Percentiles rank a stretch among this genome's conserved stretches.
Conservation (phyloP, 257 asterid genomes). For the Solanum appendiculatum region DNA sequence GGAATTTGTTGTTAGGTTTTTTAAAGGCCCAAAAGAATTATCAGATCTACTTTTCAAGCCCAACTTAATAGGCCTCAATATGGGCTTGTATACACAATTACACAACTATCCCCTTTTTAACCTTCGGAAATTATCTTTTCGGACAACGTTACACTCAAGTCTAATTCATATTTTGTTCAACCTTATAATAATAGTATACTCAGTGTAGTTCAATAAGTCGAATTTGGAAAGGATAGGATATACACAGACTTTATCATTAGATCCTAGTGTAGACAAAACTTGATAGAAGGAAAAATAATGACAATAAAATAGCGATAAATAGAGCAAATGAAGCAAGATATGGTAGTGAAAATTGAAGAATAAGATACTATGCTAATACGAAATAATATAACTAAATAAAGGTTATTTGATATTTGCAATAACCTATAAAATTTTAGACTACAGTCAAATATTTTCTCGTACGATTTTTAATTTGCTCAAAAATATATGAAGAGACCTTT, state of each 20-base stretch:
- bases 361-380: too few species aligned
- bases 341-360: too few species aligned
- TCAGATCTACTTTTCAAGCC: background rate
- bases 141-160: background rate
- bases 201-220: background rate
- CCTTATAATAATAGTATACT: background rate
- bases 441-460: background rate
- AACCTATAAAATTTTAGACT: background rate
- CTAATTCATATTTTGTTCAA: too few species aligned
- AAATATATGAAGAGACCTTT: background rate
- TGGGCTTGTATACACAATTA: background rate
- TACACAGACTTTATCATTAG: background rate
- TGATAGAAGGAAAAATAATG: background rate
- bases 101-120: background rate
- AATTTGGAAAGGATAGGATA: background rate
- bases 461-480: background rate
- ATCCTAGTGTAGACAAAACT: too few species aligned
- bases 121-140: background rate
- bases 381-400: background rate
- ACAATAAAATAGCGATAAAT: too few species aligned
- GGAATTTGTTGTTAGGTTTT: background rate
- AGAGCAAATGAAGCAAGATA: background rate
- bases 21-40: background rate
- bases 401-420: rapidly evolving
- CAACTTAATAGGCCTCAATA: background rate